Evolutionary conservation across 306 rosid genomes (phyloP).

Genomic region (Trifolium dubium): DNA sequence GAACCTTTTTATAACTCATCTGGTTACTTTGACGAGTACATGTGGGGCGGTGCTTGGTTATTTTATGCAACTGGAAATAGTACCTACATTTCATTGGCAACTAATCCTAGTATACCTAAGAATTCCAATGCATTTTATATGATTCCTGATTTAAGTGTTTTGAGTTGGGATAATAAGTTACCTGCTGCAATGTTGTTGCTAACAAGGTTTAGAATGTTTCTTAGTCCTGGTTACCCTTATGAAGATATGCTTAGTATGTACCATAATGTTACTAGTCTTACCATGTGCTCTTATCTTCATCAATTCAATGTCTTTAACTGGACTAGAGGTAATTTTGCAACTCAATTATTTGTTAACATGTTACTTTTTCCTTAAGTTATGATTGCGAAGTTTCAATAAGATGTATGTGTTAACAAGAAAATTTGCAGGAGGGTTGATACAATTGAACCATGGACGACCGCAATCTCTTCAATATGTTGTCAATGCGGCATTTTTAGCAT

Average conservation of each 20-base stretch:
- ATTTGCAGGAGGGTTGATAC: constrained; percentile 65
- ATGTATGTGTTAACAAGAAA: constrained; percentile 16
- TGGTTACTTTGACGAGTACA: constrained; percentile 70
- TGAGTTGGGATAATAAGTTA: constrained; percentile 68
- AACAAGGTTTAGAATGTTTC: constrained; percentile 62
- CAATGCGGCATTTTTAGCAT: constrained; percentile 70
- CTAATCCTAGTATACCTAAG: constrained; percentile 42
- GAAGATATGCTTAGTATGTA: constrained; percentile 65
- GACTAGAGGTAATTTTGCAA: constrained; percentile 46
- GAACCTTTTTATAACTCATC: constrained; percentile 59
- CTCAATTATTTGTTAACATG: not conserved
- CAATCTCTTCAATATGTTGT: constrained; percentile 66
- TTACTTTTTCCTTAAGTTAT: not conserved
- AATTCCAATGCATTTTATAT: constrained; percentile 51
- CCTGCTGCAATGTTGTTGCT: constrained; percentile 71
- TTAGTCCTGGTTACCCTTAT: constrained; percentile 68
- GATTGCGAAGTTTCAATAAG: not conserved
- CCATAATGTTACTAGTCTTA: constrained; percentile 57
- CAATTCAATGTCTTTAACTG: constrained; percentile 54
- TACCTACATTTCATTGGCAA: constrained; percentile 57
- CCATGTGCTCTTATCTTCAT: constrained; percentile 71
- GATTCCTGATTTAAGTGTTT: constrained; percentile 47
- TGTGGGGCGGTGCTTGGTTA: constrained; percentile 74
- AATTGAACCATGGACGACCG: constrained; percentile 53
- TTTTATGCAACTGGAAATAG: constrained; percentile 68